Conservation (phyloP, 2,329 filamentous ascomycete genomes). For the Pseudogymnoascus sp. region DNA sequence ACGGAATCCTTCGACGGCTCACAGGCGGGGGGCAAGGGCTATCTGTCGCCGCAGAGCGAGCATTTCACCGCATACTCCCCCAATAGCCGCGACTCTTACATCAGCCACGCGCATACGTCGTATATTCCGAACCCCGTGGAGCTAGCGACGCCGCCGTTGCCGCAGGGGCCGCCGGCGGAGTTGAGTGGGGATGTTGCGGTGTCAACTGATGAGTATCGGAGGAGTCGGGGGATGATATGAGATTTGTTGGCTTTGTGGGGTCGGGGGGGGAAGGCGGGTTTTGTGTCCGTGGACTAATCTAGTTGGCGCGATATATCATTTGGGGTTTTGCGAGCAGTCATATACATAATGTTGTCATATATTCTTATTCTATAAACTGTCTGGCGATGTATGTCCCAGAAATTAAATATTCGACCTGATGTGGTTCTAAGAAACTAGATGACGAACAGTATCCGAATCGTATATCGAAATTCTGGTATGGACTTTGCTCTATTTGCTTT, state of each 20-base stretch:
- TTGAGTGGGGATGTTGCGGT: neutral
- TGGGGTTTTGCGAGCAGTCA: neutral
- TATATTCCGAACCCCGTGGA: neutral
- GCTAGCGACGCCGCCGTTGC: neutral
- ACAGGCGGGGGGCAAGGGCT: neutral
- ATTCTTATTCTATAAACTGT: neutral
- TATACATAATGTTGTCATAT: neutral
- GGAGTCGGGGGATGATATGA: neutral
- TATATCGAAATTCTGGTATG: neutral
- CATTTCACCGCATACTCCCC: neutral
- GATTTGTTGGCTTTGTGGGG: neutral
- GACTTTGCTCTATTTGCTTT: neutral
- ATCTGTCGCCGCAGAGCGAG: neutral
- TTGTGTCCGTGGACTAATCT: neutral
- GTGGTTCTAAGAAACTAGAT: neutral
- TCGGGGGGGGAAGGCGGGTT: too few relatives aligned
- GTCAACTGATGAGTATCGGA: neutral
- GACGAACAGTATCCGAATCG: neutral
- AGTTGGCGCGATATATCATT: neutral
- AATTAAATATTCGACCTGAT: neutral
- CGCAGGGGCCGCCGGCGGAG: neutral
- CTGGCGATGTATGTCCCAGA: neutral
- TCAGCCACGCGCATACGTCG: conserved; percentile 4
- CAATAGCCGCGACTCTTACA: neutral
- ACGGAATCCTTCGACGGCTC: conserved; percentile 3